Evolutionary conservation across 768 basidiomycete species (phyloP).

Genomic region (Amanita rubescens): DNA sequence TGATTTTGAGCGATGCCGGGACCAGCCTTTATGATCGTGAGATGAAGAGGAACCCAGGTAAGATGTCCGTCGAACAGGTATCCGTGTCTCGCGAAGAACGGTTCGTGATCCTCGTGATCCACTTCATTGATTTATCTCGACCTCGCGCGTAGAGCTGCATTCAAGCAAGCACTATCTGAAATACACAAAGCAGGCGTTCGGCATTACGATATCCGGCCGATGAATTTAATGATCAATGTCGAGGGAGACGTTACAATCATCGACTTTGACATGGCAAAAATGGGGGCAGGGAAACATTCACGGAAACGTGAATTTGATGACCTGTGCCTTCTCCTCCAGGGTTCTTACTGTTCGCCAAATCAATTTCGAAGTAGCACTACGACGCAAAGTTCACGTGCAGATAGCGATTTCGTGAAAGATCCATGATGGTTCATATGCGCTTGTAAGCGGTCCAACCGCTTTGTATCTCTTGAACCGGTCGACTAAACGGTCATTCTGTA

Average conservation of each 20-base stretch:
- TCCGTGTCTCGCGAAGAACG: not conserved
- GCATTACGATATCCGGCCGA: not conserved
- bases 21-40: not conserved
- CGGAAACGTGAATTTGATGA: not conserved
- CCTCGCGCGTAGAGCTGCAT: not conserved
- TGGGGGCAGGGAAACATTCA: not conserved
- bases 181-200: not conserved
- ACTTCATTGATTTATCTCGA: not conserved
- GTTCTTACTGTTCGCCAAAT: not conserved
- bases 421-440: not conserved
- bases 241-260: not conserved
- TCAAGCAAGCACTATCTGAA: not conserved
- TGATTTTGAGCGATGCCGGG: not conserved
- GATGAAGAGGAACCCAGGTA: not conserved
- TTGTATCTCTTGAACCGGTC: no score
- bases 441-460: no score
- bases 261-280: slow-evolving; percentile 1
- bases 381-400: not conserved
- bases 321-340: not conserved
- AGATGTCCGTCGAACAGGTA: not conserved
- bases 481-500: no score
- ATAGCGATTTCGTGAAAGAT: not conserved
- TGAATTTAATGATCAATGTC: not conserved
- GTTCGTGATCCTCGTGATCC: not conserved
- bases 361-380: not conserved